Evolutionary conservation across 2,329 filamentous ascomycete species (phyloP).

Genomic region (Penicillium sp.): DNA sequence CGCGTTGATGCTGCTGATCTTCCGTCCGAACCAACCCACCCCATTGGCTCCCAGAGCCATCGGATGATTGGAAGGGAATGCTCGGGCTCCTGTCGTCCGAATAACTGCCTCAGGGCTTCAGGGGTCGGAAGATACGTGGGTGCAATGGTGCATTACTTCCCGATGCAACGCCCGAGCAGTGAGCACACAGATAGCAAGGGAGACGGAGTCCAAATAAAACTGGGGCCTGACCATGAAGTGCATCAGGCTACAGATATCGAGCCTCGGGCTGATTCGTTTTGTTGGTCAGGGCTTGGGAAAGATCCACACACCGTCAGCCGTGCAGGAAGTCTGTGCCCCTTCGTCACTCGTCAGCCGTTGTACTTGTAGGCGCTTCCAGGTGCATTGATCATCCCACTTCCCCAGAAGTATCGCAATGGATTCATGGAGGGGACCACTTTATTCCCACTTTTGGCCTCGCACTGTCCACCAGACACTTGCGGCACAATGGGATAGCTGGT

Average conservation of each 20-base stretch:
- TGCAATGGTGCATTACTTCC: background rate
- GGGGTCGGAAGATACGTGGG: background rate
- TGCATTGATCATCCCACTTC: background rate
- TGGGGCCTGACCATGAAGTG: background rate
- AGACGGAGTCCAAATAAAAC: background rate
- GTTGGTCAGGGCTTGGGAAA: no score
- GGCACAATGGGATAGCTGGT: background rate
- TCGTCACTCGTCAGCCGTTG: background rate
- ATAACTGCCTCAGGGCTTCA: background rate
- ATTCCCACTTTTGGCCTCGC: background rate
- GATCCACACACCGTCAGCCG: background rate
- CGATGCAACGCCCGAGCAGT: background rate
- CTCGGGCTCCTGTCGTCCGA: slow-evolving; percentile 2
- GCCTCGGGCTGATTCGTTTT: background rate
- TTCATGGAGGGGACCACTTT: background rate
- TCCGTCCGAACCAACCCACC: background rate
- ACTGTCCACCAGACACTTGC: background rate
- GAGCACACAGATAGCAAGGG: background rate
- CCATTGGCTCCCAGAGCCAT: background rate
- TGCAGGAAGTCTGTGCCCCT: background rate
- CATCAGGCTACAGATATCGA: background rate
- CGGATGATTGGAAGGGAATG: background rate
- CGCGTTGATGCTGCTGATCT: background rate
- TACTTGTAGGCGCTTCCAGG: background rate
- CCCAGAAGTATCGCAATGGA: background rate